Percentiles rank a stretch among this genome's conserved stretches.
These are phyloP conservation scores for Xylogone sp. DNA, from an alignment of 2,329 filamentous ascomycete genomes.

Conservation along the genomic window DNA sequence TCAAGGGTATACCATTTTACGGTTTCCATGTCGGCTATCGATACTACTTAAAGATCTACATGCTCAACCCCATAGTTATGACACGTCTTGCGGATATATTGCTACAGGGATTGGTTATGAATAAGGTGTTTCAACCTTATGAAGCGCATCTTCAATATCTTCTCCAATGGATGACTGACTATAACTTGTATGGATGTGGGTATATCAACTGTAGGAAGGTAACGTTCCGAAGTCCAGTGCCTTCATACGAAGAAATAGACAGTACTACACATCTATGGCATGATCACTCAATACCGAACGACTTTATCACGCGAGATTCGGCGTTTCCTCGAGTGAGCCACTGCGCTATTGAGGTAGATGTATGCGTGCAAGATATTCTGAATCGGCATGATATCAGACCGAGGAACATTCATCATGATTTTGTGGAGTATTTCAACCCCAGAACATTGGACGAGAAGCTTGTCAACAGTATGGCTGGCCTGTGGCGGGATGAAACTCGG, in stretches of 20 bases:
- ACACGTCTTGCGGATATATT: slow-evolving; percentile 84
- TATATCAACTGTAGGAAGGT: slow-evolving; percentile 73
- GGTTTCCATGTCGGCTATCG: slow-evolving; percentile 91
- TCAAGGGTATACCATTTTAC: slow-evolving; percentile 94
- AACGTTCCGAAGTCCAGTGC: slow-evolving; percentile 72
- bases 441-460: slow-evolving; percentile 69
- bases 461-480: slow-evolving; percentile 87
- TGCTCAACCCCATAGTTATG: slow-evolving; percentile 84
- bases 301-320: slow-evolving; percentile 57
- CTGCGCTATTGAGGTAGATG: slow-evolving; percentile 85
- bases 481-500: slow-evolving; percentile 88
- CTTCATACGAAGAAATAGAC: slow-evolving; percentile 59
- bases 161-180: slow-evolving; percentile 97
- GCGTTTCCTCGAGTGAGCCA: slow-evolving; percentile 76
- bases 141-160: slow-evolving; percentile 92
- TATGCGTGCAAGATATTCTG: slow-evolving; percentile 81
- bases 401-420: slow-evolving; percentile 81
- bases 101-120: slow-evolving; percentile 83
- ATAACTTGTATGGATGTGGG: slow-evolving; percentile 91
- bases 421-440: slow-evolving; percentile 68
- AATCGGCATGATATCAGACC: slow-evolving; percentile 75
- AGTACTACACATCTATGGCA: slow-evolving; percentile 72
- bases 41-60: slow-evolving; percentile 90
- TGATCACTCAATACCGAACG: slow-evolving; percentile 60
- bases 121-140: slow-evolving; percentile 80